Percentiles rank a stretch among this genome's conserved stretches.
phyloP scores from a whole-genome alignment of 208 protist genomes.

The Wallacemonas collosoma region DNA sequence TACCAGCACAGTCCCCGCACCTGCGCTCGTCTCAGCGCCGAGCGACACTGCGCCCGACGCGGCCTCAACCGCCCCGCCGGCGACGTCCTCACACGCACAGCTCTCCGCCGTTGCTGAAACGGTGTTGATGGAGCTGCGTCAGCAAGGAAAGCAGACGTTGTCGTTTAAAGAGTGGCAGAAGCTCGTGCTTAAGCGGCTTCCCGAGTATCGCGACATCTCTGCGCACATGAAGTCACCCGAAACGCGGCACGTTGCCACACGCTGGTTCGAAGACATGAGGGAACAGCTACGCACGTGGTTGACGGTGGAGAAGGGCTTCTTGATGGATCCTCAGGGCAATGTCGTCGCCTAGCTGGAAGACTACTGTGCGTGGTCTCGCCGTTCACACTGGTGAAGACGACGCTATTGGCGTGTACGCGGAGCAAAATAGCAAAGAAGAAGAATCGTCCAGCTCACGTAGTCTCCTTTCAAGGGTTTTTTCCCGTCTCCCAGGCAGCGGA shows the following conservation, averaged over 20 bases:
- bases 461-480: too few species aligned
- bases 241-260: constrained; percentile 54
- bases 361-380: too few species aligned
- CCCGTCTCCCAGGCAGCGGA: too few species aligned
- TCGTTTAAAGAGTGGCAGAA: constrained; percentile 65
- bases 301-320: constrained; percentile 41
- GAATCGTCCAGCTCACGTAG: too few species aligned
- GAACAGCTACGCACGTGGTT: constrained; percentile 47
- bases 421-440: too few species aligned
- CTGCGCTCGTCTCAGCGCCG: too few species aligned
- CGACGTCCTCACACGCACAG: neutral
- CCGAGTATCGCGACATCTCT: constrained; percentile 56
- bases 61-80: neutral
- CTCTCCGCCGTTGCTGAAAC: constrained; percentile 22
- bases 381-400: too few species aligned
- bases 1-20: too few species aligned
- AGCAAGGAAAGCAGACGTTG: constrained; percentile 21
- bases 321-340: constrained; percentile 55
- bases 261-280: constrained; percentile 70
- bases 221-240: constrained; percentile 48
- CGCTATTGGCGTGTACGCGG: too few species aligned
- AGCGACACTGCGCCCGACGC: too few species aligned
- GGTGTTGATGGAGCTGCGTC: constrained; percentile 23
- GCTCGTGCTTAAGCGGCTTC: constrained; percentile 67
- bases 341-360: constrained; percentile 24